phyloP scores from a whole-genome alignment of 2,329 filamentous ascomycete species.

The Apiospora arundinis region DNA sequence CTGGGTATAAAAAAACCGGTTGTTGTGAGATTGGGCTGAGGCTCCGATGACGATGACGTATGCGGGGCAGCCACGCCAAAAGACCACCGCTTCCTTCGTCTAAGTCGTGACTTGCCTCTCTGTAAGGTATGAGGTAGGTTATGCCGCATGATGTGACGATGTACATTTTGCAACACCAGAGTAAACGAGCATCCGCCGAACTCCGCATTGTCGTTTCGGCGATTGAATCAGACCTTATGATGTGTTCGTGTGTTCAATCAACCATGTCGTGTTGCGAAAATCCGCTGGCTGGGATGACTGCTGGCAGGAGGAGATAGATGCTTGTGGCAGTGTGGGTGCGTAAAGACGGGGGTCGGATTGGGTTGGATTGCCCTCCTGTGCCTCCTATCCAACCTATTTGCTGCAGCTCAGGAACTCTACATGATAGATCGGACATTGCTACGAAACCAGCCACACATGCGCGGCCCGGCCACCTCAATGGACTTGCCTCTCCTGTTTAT shows the following conservation, averaged over 20 bases:
- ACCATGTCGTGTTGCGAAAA: no score
- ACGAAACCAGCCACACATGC: background rate
- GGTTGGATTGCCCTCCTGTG: background rate
- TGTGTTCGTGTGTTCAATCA: no score
- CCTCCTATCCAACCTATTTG: background rate
- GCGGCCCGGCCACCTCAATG: background rate
- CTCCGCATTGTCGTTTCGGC: background rate
- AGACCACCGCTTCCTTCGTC: background rate
- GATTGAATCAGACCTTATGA: background rate
- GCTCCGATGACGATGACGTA: conserved; percentile 9
- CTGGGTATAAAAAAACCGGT: background rate
- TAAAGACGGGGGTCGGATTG: no score
- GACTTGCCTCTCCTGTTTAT: background rate
- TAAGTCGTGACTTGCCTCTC: background rate
- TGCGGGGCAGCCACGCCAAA: background rate
- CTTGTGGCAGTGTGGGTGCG: no score
- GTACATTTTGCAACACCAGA: background rate
- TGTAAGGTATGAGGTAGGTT: no score
- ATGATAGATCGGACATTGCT: background rate
- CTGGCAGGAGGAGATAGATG: no score
- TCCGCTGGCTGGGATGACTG: no score
- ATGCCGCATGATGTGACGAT: conserved; percentile 1
- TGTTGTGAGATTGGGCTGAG: background rate
- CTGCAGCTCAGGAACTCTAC: background rate
- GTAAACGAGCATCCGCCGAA: background rate